Percentiles rank a stretch among this genome's conserved stretches.
phyloP scores from a whole-genome alignment of 495 filamentous ascomycete species.

The Choiromyces venosus region DNA sequence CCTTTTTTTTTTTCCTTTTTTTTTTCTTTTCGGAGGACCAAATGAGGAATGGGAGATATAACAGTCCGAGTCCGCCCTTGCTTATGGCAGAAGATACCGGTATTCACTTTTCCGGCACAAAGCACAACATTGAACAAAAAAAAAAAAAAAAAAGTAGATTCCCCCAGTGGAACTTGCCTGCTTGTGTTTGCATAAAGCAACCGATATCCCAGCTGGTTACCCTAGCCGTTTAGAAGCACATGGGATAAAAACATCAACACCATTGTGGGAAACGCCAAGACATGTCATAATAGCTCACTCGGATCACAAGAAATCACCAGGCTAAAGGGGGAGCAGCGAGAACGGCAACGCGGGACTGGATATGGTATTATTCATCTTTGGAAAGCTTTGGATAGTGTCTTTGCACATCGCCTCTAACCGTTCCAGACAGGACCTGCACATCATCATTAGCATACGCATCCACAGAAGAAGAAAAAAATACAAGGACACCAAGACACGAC shows the following conservation, averaged over 20 bases:
- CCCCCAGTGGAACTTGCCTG: not conserved
- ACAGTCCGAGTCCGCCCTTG: not conserved
- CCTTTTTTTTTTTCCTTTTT: not conserved
- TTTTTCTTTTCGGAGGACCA: not conserved
- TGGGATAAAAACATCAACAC: not conserved
- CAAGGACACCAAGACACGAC: not conserved
- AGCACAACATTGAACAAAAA: not conserved
- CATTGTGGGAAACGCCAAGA: not conserved
- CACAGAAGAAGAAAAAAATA: not conserved
- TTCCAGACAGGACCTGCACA: slow-evolving; percentile 9
- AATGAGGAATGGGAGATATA: not conserved
- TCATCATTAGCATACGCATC: not conserved
- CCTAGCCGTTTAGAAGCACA: not conserved
- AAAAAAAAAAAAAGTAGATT: not conserved
- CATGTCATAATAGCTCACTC: not conserved
- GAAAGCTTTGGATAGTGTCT: not conserved
- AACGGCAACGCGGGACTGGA: not conserved
- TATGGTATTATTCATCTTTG: not conserved
- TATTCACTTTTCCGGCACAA: not conserved
- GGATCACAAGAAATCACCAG: not conserved
- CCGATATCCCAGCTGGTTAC: not conserved
- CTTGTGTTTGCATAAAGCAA: not conserved
- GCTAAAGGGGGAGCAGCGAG: not conserved
- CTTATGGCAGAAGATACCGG: not conserved
- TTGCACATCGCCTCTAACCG: slow-evolving; percentile 1